These are phyloP conservation scores for Spinacia oleracea DNA, from an alignment of 179 eudicot genomes.

Conservation along the genomic window DNA sequence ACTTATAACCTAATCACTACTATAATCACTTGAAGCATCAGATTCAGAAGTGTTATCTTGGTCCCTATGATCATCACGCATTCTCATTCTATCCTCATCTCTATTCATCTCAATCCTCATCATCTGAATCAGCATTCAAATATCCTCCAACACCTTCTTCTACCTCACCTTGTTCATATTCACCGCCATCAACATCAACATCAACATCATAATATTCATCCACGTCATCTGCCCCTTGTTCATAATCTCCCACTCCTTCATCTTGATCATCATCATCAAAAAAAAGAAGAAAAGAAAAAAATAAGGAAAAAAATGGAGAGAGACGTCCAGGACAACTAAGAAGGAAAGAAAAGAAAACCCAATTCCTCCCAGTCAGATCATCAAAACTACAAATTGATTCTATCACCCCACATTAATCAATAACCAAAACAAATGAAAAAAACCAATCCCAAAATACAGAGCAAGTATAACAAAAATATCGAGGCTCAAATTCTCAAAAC, in stretches of 20 bases:
- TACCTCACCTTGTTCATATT: constrained; percentile 40
- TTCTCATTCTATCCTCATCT: constrained; percentile 32
- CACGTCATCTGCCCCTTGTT: constrained; percentile 30
- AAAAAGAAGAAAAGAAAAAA: no score
- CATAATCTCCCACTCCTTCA: constrained; percentile 30
- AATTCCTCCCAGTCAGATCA: no score
- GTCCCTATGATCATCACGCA: constrained; percentile 25
- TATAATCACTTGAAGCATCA: constrained; percentile 61
- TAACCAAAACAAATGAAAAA: no score
- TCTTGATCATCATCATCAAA: constrained; percentile 45
- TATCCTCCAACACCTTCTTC: constrained; percentile 49
- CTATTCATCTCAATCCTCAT: constrained; percentile 36
- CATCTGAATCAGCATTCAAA: constrained; percentile 54
- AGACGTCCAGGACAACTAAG: no score
- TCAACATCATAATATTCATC: constrained; percentile 42
- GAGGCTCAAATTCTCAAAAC: no score
- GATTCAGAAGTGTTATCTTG: constrained; percentile 47
- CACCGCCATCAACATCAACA: constrained; percentile 43
- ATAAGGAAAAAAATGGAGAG: no score
- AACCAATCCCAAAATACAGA: no score
- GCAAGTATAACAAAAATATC: no score
- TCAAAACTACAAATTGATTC: no score
- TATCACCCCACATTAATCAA: no score
- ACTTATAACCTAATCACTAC: constrained; percentile 31
- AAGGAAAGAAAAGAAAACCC: no score